phyloP scores from a whole-genome alignment of 73 alveolate genomes.

The Blepharisma stoltei region DNA sequence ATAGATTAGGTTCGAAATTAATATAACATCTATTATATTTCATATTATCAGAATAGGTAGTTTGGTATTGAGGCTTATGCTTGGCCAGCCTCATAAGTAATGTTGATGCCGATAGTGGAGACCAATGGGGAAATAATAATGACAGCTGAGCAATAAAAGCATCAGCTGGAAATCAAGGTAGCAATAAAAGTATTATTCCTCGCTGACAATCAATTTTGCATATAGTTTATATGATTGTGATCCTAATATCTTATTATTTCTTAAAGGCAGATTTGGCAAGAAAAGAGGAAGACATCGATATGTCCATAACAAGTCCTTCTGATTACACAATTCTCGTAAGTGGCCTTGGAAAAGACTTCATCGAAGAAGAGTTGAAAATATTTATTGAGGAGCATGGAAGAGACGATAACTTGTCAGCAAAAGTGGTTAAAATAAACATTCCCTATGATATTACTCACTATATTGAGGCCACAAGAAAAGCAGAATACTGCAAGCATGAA shows the following conservation, averaged over 20 bases:
- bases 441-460: not conserved
- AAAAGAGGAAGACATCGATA: not conserved
- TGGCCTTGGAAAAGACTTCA: conserved; percentile 14
- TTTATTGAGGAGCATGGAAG: not conserved
- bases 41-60: no score
- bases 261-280: not conserved
- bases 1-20: no score
- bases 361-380: not conserved
- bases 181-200: not conserved
- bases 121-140: not conserved
- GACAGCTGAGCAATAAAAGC: not conserved
- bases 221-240: not conserved
- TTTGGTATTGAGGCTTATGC: no score
- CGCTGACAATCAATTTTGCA: not conserved
- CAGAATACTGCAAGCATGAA: not conserved
- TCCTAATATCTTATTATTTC: not conserved
- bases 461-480: not conserved
- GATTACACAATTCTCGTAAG: conserved; percentile 19
- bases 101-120: not conserved
- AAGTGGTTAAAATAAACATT: conserved; percentile 1
- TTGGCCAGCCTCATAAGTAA: no score
- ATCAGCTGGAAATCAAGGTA: conserved; percentile 6
- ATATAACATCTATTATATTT: no score
- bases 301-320: not conserved
- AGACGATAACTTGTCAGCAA: conserved; percentile 4